A percentile compares a stretch with the other conserved stretches of the same genome.
These are phyloP conservation scores for Hortiboletus campestris DNA, from an alignment of 768 basidiomycete species.

Conservation along the genomic window DNA sequence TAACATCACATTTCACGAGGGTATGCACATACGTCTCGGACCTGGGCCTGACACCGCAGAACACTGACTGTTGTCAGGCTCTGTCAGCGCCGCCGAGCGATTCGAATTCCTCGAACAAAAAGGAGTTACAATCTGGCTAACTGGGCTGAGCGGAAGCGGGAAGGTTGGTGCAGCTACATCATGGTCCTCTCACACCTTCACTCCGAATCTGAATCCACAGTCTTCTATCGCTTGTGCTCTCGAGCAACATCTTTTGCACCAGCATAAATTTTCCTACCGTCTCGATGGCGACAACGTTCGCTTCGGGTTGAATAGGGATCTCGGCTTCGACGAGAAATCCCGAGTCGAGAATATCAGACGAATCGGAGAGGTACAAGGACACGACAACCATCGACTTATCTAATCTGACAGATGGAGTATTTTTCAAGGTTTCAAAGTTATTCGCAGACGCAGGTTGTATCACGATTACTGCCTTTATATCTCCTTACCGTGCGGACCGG, in stretches of 20 bases:
- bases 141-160: slow-evolving; percentile 92
- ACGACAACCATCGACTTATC: background rate
- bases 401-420: slow-evolving; percentile 10
- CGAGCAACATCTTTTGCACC: slow-evolving; percentile 90
- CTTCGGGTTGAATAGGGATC: slow-evolving; percentile 95
- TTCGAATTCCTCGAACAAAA: slow-evolving; percentile 66
- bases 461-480: slow-evolving; percentile 95
- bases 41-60: background rate
- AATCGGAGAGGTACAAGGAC: slow-evolving; percentile 78
- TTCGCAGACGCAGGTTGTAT: slow-evolving; percentile 88
- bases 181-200: background rate
- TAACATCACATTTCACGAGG: slow-evolving; percentile 71
- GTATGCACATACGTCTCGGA: slow-evolving; percentile 30
- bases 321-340: slow-evolving; percentile 90
- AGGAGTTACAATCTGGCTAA: slow-evolving; percentile 94
- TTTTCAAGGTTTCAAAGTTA: slow-evolving; percentile 80
- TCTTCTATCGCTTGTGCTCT: slow-evolving; percentile 97
- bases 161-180: slow-evolving; percentile 54
- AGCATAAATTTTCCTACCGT: slow-evolving; percentile 82
- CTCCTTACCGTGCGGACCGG: slow-evolving; percentile 91
- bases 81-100: slow-evolving; percentile 70
- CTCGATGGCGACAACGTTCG: slow-evolving; percentile 96
- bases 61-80: slow-evolving; percentile 47
- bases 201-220: slow-evolving; percentile 41
- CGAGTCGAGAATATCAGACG: slow-evolving; percentile 94